phyloP scores from a whole-genome alignment of 2,329 filamentous ascomycete species.

The Pseudogymnoascus sp. region DNA sequence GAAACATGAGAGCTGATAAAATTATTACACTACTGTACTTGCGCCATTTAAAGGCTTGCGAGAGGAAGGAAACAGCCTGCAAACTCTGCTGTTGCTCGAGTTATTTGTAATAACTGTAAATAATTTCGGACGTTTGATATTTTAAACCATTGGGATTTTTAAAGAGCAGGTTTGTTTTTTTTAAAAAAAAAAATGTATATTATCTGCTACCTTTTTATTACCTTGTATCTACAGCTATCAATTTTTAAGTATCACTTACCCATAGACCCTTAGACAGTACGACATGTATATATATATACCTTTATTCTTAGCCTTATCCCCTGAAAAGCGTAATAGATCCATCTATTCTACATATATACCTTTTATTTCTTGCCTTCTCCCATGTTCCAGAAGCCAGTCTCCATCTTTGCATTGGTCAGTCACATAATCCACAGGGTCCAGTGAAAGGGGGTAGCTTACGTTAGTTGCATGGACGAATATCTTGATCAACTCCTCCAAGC shows the following conservation, averaged over 20 bases:
- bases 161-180: neutral
- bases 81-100: neutral
- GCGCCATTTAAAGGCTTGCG: neutral
- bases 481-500: conserved; percentile 72
- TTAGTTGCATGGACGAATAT: conserved; percentile 86
- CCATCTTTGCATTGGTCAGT: conserved; percentile 44
- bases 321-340: neutral
- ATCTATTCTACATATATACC: neutral
- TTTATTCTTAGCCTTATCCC: neutral
- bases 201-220: neutral
- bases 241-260: neutral
- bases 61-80: too few species aligned
- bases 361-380: conserved; percentile 31
- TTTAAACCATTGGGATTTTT: neutral
- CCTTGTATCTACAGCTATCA: neutral
- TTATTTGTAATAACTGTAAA: neutral
- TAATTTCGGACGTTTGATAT: neutral
- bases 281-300: neutral
- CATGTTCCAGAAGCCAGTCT: conserved; percentile 71
- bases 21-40: neutral
- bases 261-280: too few species aligned
- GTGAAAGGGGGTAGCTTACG: conserved; percentile 38
- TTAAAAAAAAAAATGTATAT: neutral
- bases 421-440: conserved; percentile 15
- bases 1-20: neutral